Percentiles rank a stretch among this genome's conserved stretches.
These are phyloP conservation scores for Pontederia paniculata DNA, from an alignment of 176 grass and related monocot species.

Conservation along the genomic window DNA sequence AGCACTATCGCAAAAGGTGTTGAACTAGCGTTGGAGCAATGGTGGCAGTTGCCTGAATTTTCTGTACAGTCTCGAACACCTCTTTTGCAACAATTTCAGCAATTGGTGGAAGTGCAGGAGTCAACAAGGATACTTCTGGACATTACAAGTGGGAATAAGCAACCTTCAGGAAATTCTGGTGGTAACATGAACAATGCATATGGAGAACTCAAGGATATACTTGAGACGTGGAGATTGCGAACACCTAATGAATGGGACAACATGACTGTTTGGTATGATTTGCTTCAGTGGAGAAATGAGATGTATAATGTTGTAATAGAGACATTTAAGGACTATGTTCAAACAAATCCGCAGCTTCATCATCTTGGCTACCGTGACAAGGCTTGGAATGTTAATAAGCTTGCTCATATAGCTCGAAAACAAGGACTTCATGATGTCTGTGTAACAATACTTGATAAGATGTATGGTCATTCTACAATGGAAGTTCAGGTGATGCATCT, in stretches of 20 bases:
- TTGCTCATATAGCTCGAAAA: conserved; percentile 89
- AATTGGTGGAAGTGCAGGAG: conserved; percentile 97
- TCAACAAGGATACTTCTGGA: conserved; percentile 86
- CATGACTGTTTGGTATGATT: conserved; percentile 94
- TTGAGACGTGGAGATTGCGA: conserved; percentile 92
- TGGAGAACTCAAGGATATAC: conserved; percentile 96
- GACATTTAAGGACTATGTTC: conserved; percentile 82
- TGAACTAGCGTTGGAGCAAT: conserved; percentile 88
- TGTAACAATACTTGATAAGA: conserved; percentile 93
- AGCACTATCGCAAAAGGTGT: conserved; percentile 82
- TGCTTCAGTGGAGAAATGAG: conserved; percentile 99
- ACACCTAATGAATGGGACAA: conserved; percentile 97
- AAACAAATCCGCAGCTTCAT: conserved; percentile 92
- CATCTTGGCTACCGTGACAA: conserved; percentile 98
- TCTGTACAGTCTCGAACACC: conserved; percentile 79
- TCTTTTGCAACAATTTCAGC: conserved; percentile 94
- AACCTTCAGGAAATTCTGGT: conserved; percentile 69
- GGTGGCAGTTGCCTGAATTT: conserved; percentile 99
- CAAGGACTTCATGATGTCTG: conserved; percentile 96
- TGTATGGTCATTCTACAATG: conserved; percentile 99
- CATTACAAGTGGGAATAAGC: conserved; percentile 92
- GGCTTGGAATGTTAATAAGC: conserved; percentile 99
- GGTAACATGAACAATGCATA: conserved; percentile 54
- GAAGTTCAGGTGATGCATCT: conserved; percentile 84
- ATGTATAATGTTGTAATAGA: conserved; percentile 99